Percentiles rank a stretch among this genome's conserved stretches.
Conservation (phyloP, 192 early-diverging fungal genomes). For the Dimargaris cristalligena region DNA sequence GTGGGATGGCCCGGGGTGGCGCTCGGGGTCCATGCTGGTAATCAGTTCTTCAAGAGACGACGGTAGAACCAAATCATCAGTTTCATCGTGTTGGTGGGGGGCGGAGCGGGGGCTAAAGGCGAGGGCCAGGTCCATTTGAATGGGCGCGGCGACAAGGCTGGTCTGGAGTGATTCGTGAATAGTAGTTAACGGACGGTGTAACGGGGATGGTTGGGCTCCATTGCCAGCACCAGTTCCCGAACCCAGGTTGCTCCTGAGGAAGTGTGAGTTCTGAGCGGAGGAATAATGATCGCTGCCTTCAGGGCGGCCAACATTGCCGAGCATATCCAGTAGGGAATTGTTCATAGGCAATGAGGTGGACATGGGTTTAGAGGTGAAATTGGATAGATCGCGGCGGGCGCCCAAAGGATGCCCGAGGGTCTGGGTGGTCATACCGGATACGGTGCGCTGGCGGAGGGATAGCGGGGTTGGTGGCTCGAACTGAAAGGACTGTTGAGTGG, state of each 20-base stretch:
- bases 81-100: background rate
- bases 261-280: background rate
- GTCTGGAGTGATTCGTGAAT: background rate
- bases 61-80: background rate
- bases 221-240: background rate
- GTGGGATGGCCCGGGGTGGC: no score
- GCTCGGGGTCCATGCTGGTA: background rate
- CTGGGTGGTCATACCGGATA: no score
- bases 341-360: background rate
- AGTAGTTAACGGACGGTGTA: background rate
- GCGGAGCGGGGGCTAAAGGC: background rate
- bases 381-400: background rate
- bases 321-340: background rate
- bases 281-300: background rate
- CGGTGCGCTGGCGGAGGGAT: background rate
- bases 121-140: background rate
- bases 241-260: background rate
- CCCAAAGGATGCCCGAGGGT: no score
- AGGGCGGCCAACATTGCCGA: background rate
- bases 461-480: background rate
- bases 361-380: background rate
- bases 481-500: background rate
- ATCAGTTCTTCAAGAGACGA: constrained; percentile 6
- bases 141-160: background rate
- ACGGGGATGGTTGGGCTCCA: background rate